Evolutionary conservation across 345 rosid species (phyloP).

Genomic region (Carallia brachiata): DNA sequence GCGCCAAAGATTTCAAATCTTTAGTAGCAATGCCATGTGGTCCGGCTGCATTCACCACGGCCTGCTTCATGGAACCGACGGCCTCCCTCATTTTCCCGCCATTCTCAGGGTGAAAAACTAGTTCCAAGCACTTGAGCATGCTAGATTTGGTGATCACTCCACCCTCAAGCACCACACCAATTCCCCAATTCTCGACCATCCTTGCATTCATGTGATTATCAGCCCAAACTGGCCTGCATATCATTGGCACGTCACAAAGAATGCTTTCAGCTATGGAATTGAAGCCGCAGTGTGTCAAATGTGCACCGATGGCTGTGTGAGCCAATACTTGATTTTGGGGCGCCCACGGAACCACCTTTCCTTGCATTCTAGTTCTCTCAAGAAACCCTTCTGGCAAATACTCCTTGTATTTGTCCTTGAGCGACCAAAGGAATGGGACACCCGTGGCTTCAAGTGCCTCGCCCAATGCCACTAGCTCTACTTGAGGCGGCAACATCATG

Average conservation of each 20-base stretch:
- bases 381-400: conserved; percentile 12
- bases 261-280: conserved; percentile 54
- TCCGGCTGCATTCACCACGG: too few relatives aligned
- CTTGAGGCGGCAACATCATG: background rate
- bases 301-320: conserved; percentile 4
- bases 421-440: conserved; percentile 21
- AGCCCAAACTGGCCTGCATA: conserved; percentile 52
- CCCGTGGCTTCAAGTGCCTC: conserved; percentile 2
- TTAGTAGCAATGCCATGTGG: too few relatives aligned
- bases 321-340: background rate
- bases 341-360: conserved; percentile 12
- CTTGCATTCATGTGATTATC: conserved; percentile 50
- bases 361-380: background rate
- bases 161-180: conserved; percentile 41
- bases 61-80: too few relatives aligned
- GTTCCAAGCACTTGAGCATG: conserved; percentile 37
- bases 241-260: conserved; percentile 53
- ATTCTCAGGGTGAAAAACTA: conserved; percentile 25
- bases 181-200: conserved; percentile 51
- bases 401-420: conserved; percentile 5
- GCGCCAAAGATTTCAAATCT: too few relatives aligned
- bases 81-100: too few relatives aligned
- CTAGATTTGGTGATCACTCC: conserved; percentile 27
- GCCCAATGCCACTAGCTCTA: background rate
- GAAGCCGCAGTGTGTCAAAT: conserved; percentile 34